Evolutionary conservation across 1,284 basidiomycete genomes (phyloP).

Genomic region (Golubevia pallescens): DNA sequence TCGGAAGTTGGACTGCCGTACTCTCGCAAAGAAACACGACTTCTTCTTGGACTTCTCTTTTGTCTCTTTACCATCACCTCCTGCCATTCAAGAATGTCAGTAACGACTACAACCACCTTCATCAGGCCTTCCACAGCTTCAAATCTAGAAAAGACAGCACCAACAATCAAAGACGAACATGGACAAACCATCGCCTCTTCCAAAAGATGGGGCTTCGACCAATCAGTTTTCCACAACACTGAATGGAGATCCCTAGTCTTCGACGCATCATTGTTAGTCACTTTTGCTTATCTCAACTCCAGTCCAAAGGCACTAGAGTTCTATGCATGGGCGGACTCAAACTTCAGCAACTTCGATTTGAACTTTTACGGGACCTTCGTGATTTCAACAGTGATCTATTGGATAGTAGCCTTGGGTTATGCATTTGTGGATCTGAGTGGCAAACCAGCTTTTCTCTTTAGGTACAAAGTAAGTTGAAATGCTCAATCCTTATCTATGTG

Average conservation of each 20-base stretch:
- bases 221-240: not conserved
- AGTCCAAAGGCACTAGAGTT: not conserved
- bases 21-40: too few species aligned
- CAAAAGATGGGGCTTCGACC: not conserved
- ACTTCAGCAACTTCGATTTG: constrained; percentile 11
- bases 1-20: too few species aligned
- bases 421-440: constrained; percentile 11
- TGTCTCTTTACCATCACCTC: too few species aligned
- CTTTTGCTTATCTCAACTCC: constrained; percentile 4
- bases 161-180: not conserved
- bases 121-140: not conserved
- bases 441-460: constrained; percentile 7
- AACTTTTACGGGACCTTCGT: constrained; percentile 9
- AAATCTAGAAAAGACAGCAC: not conserved
- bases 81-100: not conserved
- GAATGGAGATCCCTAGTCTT: constrained; percentile 2
- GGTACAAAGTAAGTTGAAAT: constrained; percentile 6
- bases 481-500: not conserved
- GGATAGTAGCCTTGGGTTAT: constrained; percentile 3
- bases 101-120: not conserved
- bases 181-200: not conserved
- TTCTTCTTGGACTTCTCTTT: too few species aligned
- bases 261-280: not conserved
- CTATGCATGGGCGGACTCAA: constrained; percentile 4
- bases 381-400: constrained; percentile 8